Conservation (phyloP, 345 rosid species). For the Melastoma malabathricum region DNA sequence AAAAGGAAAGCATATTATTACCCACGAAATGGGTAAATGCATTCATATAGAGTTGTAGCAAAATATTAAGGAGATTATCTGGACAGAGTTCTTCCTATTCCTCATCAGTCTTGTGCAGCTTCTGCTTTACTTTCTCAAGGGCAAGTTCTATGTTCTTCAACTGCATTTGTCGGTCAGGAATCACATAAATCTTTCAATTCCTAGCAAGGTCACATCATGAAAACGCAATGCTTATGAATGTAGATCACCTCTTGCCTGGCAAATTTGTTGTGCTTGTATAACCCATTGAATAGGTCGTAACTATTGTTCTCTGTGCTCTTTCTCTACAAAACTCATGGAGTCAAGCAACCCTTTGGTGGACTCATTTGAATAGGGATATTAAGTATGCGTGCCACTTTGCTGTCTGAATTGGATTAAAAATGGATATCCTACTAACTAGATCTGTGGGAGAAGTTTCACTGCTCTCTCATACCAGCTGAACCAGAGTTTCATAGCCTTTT, state of each 20-base stretch:
- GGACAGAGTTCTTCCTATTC: constrained; percentile 11
- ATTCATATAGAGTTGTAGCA: no score
- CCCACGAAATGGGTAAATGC: no score
- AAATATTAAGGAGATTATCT: background rate
- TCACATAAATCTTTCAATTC: no score
- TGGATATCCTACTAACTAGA: background rate
- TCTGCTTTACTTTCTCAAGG: constrained; percentile 21
- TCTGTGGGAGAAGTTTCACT: background rate
- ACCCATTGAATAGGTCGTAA: constrained; percentile 34
- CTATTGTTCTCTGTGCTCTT: constrained; percentile 20
- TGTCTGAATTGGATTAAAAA: background rate
- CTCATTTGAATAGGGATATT: background rate
- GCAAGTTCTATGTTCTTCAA: constrained; percentile 28
- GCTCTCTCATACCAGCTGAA: constrained; percentile 19
- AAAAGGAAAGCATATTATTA: no score
- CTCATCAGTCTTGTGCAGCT: constrained; percentile 16
- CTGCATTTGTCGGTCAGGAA: constrained; percentile 16
- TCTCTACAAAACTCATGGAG: constrained; percentile 18
- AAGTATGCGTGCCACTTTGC: background rate
- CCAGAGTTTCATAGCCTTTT: constrained; percentile 25
- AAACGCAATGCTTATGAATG: background rate
- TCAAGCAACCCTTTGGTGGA: background rate
- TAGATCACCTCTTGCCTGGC: constrained; percentile 35
- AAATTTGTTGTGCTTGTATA: constrained; percentile 34
- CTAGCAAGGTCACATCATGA: background rate